These are phyloP conservation scores for Panaeolus papilionaceus DNA, from an alignment of 768 basidiomycete genomes.

Conservation along the genomic window DNA sequence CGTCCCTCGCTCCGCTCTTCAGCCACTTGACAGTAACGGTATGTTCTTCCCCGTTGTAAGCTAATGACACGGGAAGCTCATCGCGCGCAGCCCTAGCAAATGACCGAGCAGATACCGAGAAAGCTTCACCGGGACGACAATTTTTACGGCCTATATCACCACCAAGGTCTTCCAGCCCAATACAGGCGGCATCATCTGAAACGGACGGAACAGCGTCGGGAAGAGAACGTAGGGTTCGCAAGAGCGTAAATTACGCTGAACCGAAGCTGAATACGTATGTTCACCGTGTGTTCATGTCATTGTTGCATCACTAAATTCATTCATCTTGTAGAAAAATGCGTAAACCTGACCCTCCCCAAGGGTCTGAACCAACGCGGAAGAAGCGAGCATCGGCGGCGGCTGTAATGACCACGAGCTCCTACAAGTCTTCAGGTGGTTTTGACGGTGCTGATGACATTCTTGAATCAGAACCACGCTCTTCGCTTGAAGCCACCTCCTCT, in stretches of 20 bases:
- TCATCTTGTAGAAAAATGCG: conserved; percentile 77
- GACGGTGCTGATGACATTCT: conserved; percentile 39
- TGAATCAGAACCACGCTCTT: conserved; percentile 46
- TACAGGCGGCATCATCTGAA: conserved; percentile 41
- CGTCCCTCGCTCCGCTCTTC: conserved; percentile 54
- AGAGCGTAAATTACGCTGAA: conserved; percentile 87
- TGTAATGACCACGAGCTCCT: conserved; percentile 36
- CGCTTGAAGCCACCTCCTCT: conserved; percentile 36
- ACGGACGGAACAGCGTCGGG: conserved; percentile 30
- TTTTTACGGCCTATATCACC: conserved; percentile 33
- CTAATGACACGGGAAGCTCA: background rate
- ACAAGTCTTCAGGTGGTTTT: conserved; percentile 27
- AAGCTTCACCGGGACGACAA: conserved; percentile 24
- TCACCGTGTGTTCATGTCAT: background rate
- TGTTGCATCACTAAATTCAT: background rate
- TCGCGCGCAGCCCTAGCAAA: conserved; percentile 25
- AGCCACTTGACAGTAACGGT: conserved; percentile 53
- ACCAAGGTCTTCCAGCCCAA: conserved; percentile 47
- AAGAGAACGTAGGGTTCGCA: conserved; percentile 67
- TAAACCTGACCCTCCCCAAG: conserved; percentile 69
- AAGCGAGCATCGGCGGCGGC: conserved; percentile 56
- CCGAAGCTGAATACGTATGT: conserved; percentile 89
- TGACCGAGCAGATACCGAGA: conserved; percentile 27
- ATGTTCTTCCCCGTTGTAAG: conserved; percentile 23
- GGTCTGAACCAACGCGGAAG: conserved; percentile 41